Evolutionary conservation across 2,329 filamentous ascomycete species (phyloP).

Genomic region (Diaporthe citri): DNA sequence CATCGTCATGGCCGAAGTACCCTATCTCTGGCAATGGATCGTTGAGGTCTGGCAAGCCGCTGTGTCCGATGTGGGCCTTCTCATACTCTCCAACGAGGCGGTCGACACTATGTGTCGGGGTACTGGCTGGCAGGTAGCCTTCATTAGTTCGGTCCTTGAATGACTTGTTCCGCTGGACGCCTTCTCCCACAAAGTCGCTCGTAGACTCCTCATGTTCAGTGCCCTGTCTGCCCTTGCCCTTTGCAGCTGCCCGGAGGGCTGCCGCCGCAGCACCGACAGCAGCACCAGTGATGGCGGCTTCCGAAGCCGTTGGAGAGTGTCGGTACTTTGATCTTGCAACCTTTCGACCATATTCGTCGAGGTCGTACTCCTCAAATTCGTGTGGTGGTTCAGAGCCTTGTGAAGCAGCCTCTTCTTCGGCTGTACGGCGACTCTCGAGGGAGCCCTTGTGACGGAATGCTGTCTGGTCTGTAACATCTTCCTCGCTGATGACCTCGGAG

Average conservation of each 20-base stretch:
- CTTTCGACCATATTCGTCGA: conserved; percentile 70
- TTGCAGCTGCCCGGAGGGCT: conserved; percentile 61
- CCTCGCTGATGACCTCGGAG: conserved; percentile 52
- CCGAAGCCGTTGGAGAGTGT: conserved; percentile 68
- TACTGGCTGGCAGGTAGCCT: conserved; percentile 66
- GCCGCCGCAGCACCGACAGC: conserved; percentile 67
- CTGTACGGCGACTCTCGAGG: conserved; percentile 52
- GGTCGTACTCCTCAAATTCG: conserved; percentile 62
- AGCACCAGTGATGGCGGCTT: conserved; percentile 69
- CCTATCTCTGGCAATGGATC: conserved; percentile 85
- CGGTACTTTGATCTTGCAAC: conserved; percentile 59
- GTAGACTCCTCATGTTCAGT: conserved; percentile 48
- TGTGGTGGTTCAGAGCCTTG: conserved; percentile 55
- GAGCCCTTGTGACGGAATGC: conserved; percentile 55
- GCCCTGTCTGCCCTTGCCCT: conserved; percentile 58
- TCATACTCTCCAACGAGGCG: conserved; percentile 65
- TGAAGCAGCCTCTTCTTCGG: conserved; percentile 56
- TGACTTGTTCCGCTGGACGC: conserved; percentile 71
- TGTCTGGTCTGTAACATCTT: conserved; percentile 50
- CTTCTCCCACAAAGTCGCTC: conserved; percentile 59
- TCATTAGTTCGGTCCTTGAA: conserved; percentile 75
- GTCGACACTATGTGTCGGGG: conserved; percentile 71
- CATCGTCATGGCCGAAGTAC: conserved; percentile 69
- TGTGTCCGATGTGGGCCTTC: conserved; percentile 72
- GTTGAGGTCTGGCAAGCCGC: conserved; percentile 75